phyloP scores from a whole-genome alignment of 768 basidiomycete genomes.

The Leccinum imitatum region DNA sequence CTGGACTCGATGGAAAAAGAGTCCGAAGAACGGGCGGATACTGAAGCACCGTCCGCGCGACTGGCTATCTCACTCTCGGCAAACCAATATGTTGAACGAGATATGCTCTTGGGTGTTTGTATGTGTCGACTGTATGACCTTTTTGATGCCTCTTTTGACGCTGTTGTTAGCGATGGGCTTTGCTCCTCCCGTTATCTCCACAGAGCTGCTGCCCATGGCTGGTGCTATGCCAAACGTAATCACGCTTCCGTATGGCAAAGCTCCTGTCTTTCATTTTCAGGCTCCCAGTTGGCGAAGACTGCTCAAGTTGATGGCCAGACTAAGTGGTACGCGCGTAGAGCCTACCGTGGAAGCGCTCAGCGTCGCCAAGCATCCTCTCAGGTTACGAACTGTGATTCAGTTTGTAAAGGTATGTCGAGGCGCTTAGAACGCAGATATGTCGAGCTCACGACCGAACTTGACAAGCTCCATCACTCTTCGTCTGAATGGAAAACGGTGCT shows the following conservation, averaged over 20 bases:
- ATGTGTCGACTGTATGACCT: slow-evolving; percentile 34
- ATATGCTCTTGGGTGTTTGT: slow-evolving; percentile 64
- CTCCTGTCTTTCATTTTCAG: slow-evolving; percentile 68
- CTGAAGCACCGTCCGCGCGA: slow-evolving; percentile 18
- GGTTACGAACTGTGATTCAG: slow-evolving; percentile 73
- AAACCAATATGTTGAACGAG: slow-evolving; percentile 53
- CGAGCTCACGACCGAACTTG: slow-evolving; percentile 5
- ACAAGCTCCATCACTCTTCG: slow-evolving; percentile 57
- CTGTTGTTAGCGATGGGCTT: slow-evolving; percentile 63
- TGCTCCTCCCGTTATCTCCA: slow-evolving; percentile 52
- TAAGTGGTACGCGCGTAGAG: slow-evolving; percentile 69
- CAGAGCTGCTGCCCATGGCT: slow-evolving; percentile 45
- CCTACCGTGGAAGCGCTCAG: slow-evolving; percentile 68
- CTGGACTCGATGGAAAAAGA: slow-evolving; percentile 20
- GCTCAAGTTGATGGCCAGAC: slow-evolving; percentile 70
- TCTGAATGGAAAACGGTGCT: slow-evolving; percentile 71
- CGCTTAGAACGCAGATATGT: background rate
- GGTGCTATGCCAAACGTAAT: slow-evolving; percentile 69
- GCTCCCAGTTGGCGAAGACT: slow-evolving; percentile 74
- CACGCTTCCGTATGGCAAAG: slow-evolving; percentile 67
- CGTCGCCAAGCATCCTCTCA: slow-evolving; percentile 51
- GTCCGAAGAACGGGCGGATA: slow-evolving; percentile 16
- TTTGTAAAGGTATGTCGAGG: slow-evolving; percentile 62
- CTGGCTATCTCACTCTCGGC: slow-evolving; percentile 20
- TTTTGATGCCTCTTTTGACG: slow-evolving; percentile 8